Conservation (phyloP, 805 yeast genomes). For the Saccharomycopsis schoenii region DNA sequence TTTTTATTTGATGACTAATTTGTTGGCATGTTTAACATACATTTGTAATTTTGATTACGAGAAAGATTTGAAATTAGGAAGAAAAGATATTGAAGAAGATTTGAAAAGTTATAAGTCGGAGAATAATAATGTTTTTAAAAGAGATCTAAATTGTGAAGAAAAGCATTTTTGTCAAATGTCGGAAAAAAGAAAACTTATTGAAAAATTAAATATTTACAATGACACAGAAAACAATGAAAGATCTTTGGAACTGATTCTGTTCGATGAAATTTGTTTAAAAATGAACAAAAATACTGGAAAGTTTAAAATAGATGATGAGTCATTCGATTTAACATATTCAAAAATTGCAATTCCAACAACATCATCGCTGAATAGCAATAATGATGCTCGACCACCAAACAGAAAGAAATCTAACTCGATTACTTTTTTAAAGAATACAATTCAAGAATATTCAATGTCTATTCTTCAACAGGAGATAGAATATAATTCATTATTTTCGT, state of each 20-base stretch:
- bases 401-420: constrained; percentile 13
- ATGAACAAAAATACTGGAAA: not conserved
- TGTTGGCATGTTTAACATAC: constrained; percentile 15
- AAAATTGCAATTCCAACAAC: not conserved
- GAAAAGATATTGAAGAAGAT: constrained; percentile 4
- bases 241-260: constrained; percentile 5
- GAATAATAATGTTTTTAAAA: not conserved
- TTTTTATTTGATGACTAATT: constrained; percentile 14
- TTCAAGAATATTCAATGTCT: constrained; percentile 11
- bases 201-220: constrained; percentile 6
- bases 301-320: not conserved
- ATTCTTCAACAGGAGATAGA: not conserved
- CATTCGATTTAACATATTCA: not conserved
- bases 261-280: constrained; percentile 5
- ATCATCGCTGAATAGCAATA: not conserved
- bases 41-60: constrained; percentile 9
- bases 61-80: constrained; percentile 11
- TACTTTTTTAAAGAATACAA: constrained; percentile 8
- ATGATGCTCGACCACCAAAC: not conserved
- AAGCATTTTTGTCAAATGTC: not conserved
- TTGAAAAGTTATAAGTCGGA: not conserved
- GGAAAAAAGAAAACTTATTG: constrained; percentile 4
- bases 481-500: not conserved
- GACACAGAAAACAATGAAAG: constrained; percentile 2
- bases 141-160: not conserved